Conservation (phyloP, 176 grass and related monocot genomes). For the Carex cristatella region DNA sequence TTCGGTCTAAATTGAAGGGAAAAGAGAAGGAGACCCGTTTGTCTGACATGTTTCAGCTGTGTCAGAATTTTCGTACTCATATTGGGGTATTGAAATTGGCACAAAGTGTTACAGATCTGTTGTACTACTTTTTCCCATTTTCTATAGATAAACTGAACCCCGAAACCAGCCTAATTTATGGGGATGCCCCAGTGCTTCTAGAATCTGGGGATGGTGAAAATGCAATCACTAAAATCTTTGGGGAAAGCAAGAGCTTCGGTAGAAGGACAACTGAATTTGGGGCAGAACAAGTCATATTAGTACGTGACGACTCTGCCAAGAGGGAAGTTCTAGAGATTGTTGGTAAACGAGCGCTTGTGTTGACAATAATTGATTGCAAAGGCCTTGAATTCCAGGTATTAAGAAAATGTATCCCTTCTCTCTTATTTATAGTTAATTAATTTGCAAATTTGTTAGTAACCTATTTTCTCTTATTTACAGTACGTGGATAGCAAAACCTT, state of each 20-base stretch:
- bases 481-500: neutral
- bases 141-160: conserved; percentile 65
- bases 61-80: conserved; percentile 87
- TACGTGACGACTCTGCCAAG: conserved; percentile 65
- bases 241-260: conserved; percentile 25
- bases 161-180: conserved; percentile 70
- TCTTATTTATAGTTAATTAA: neutral
- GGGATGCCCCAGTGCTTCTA: conserved; percentile 73
- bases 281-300: conserved; percentile 82
- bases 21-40: conserved; percentile 35
- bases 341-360: conserved; percentile 71
- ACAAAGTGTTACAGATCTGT: conserved; percentile 68
- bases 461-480: neutral
- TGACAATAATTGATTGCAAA: conserved; percentile 88
- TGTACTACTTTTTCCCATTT: conserved; percentile 72
- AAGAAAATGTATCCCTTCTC: neutral
- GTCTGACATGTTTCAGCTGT: conserved; percentile 62
- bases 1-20: conserved; percentile 39
- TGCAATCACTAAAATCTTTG: conserved; percentile 86
- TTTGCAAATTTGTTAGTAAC: neutral
- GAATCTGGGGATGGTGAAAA: conserved; percentile 67
- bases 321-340: conserved; percentile 55
- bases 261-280: conserved; percentile 50
- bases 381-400: conserved; percentile 89
- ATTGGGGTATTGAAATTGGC: conserved; percentile 59